Base-by-base conservation (phyloP, 805 yeast species). In the Metschnikowia cerradonensis region DNA sequence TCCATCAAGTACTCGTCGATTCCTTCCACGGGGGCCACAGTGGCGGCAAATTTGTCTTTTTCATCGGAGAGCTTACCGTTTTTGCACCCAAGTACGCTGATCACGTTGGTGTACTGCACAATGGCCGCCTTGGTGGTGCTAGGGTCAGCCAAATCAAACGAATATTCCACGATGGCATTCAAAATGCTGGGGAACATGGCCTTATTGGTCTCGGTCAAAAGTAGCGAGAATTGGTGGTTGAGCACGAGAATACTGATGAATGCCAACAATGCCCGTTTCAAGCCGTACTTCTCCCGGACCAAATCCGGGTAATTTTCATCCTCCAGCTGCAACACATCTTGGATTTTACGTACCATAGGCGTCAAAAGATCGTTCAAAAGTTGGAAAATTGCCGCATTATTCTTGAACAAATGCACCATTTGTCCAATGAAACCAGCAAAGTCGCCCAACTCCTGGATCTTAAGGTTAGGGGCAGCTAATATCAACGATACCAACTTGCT, bases 351-450 rank as follows among this genome's bases (percentile, higher is more conserved):
- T 30, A 87, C 71, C 45, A 91, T 75, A n/a, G 97, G 96, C 0
- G 87, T 72, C 51, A 90, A 65, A 52, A 94, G 71, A 50, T 84
- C 83, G 60, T 86, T 82, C 55, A 92, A 73, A 67, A 92, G 72
- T 58, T 83, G 82, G 66, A 88, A 90, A 48, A 90, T 81, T 41
- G 76, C 78, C 40, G 80, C 82, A 58, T 88, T 84, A 42, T 75
- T 75, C 61, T 82, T 80, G 68, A 85, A 90, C 56, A 77, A 80
- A 65, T 92, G 97, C 47, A 87, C 80, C 54, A 94, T 80, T 68
- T 94, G 98, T 4, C 96, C 91, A 54, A 94, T 70, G 65, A 94
- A 92, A 37, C 92, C 80, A 49, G 90, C 70, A 63, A 94, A 90
- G 62, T 90, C 96, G 36, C 79, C 77, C 64, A 92, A 71, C 65